A percentile compares a stretch with the other conserved stretches of the same genome.
Evolutionary conservation across 352 stramenopile genomes (phyloP).

Genomic region (Pythium diclinum): DNA sequence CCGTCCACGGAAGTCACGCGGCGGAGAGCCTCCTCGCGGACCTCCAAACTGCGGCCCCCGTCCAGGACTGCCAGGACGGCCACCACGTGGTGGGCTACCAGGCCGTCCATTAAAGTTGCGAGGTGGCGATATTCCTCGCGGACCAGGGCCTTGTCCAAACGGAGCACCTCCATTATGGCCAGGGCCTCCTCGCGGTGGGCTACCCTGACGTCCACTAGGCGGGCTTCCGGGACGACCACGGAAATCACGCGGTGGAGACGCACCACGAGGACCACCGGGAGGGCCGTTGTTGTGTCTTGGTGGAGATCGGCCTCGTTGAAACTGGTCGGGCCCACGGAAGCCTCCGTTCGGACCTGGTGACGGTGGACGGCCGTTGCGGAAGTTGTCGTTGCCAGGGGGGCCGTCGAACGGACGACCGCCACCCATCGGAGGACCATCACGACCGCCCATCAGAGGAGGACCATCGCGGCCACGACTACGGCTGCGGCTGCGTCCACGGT

Average conservation of each 20-base stretch:
- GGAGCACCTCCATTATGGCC: not conserved
- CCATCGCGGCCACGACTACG: slow-evolving; percentile 13
- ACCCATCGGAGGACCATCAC: not conserved
- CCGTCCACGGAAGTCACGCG: not conserved
- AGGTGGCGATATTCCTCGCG: slow-evolving; percentile 8
- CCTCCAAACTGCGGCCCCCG: slow-evolving; percentile 5
- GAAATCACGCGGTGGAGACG: not conserved
- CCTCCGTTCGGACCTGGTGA: slow-evolving; percentile 3
- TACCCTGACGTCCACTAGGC: not conserved
- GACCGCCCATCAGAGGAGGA: slow-evolving; percentile 4
- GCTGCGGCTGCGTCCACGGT: slow-evolving; percentile 17
- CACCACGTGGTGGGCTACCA: not conserved
- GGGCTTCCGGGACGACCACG: not conserved
- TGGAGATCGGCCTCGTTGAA: slow-evolving; percentile 1
- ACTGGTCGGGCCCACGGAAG: not conserved
- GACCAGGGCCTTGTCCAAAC: not conserved
- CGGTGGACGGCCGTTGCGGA: slow-evolving; percentile 10
- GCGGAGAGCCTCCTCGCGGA: not conserved
- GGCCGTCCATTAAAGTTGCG: slow-evolving; percentile 12
- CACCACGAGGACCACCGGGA: not conserved
- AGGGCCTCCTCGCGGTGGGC: not conserved
- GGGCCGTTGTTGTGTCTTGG: slow-evolving; percentile 1
- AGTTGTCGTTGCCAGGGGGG: not conserved
- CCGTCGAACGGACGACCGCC: too few relatives aligned
- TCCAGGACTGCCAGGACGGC: not conserved